A percentile compares a stretch with the other conserved stretches of the same genome.
Conservation (phyloP, 2,329 filamentous ascomycete species). For the Cercospora sp. region DNA sequence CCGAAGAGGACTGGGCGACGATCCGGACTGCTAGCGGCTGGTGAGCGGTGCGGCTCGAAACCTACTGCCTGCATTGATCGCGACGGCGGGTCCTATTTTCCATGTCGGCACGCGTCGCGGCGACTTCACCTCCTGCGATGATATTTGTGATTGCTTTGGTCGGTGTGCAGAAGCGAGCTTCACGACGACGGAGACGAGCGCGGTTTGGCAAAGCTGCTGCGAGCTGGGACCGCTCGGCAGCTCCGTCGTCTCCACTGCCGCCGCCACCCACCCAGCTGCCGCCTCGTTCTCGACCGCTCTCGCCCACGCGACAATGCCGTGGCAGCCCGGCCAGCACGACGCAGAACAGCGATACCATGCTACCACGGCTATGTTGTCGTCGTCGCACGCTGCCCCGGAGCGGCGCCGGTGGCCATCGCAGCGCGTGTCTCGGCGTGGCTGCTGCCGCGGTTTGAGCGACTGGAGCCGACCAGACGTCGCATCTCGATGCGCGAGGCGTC, state of each 20-base stretch:
- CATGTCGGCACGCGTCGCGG: not conserved
- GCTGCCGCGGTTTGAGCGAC: slow-evolving; percentile 1
- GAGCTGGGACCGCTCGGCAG: not conserved
- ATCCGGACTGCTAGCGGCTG: not conserved
- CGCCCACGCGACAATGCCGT: not conserved
- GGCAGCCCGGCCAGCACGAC: not conserved
- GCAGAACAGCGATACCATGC: not conserved
- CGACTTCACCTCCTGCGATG: not conserved
- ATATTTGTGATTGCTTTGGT: not conserved
- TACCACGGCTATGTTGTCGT: not conserved
- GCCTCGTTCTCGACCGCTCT: not conserved
- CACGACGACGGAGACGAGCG: not conserved
- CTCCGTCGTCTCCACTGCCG: not conserved
- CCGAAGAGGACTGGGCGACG: not conserved
- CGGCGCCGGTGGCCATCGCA: not conserved
- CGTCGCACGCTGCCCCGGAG: not conserved
- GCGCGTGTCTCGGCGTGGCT: not conserved
- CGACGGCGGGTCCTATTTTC: not conserved
- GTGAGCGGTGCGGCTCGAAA: not conserved
- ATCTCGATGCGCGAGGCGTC: not conserved
- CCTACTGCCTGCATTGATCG: not conserved
- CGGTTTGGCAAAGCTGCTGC: not conserved
- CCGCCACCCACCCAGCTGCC: not conserved
- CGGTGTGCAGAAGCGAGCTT: not conserved
- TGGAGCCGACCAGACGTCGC: not conserved